phyloP scores from a whole-genome alignment of 495 filamentous ascomycete species.

The Neurospora sublineolata region DNA sequence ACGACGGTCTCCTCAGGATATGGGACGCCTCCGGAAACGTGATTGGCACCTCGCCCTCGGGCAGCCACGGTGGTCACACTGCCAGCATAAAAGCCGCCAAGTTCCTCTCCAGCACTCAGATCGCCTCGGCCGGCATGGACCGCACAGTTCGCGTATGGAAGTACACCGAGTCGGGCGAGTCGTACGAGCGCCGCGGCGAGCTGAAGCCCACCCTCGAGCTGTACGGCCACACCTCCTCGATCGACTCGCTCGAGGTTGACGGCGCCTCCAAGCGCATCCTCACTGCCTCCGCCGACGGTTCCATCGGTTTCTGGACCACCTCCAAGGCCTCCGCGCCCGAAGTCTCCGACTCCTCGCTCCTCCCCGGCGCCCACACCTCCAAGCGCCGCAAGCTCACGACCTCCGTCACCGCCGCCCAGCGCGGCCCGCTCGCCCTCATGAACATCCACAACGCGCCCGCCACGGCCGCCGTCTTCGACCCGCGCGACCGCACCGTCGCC shows the following conservation, averaged over 20 bases:
- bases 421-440: slow-evolving; percentile 67
- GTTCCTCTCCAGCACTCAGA: slow-evolving; percentile 61
- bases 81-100: slow-evolving; percentile 67
- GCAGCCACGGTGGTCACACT: slow-evolving; percentile 57
- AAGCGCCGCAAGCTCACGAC: slow-evolving; percentile 73
- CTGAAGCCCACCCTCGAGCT: slow-evolving; percentile 71
- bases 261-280: slow-evolving; percentile 63
- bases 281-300: slow-evolving; percentile 70
- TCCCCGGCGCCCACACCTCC: slow-evolving; percentile 47
- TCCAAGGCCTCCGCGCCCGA: slow-evolving; percentile 60
- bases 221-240: slow-evolving; percentile 65
- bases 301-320: slow-evolving; percentile 73
- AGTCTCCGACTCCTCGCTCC: slow-evolving; percentile 46
- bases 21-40: slow-evolving; percentile 80
- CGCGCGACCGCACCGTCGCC: slow-evolving; percentile 70
- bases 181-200: slow-evolving; percentile 46
- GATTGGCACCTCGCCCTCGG: slow-evolving; percentile 54
- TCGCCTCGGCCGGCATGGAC: slow-evolving; percentile 75
- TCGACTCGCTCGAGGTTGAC: slow-evolving; percentile 72
- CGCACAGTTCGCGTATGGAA: slow-evolving; percentile 79
- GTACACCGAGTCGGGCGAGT: slow-evolving; percentile 57
- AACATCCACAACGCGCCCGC: slow-evolving; percentile 60
- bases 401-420: slow-evolving; percentile 52
- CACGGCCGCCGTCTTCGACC: slow-evolving; percentile 69
- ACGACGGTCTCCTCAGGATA: slow-evolving; percentile 75